Percentiles rank a stretch among this genome's conserved stretches.
These are phyloP conservation scores for Eustoma russellianum DNA, from an alignment of 257 asterid genomes.

Conservation along the genomic window DNA sequence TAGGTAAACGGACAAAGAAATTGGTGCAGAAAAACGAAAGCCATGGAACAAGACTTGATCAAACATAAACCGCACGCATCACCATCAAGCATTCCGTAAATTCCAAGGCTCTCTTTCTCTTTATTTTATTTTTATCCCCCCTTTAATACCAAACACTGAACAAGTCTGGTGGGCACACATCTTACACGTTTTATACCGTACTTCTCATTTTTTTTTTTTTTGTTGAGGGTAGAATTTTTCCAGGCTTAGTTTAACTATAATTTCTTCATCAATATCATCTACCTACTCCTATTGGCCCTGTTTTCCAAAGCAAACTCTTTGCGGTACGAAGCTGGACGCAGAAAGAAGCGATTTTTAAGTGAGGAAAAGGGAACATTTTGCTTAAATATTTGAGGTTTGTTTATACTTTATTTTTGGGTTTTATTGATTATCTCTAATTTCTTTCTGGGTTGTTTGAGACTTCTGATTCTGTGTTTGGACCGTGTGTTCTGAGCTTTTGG, in stretches of 20 bases:
- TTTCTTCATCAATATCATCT: neutral
- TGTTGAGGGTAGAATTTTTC: neutral
- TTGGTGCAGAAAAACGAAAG: constrained; percentile 1
- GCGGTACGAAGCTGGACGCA: neutral
- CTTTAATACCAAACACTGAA: constrained; percentile 11
- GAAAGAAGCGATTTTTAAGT: neutral
- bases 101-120: too few relatives aligned
- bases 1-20: neutral
- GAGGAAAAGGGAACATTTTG: neutral
- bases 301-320: too few relatives aligned
- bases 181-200: constrained; percentile 5
- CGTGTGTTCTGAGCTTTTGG: too few relatives aligned
- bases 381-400: constrained; percentile 6
- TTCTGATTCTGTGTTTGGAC: neutral
- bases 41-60: neutral
- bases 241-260: neutral
- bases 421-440: neutral
- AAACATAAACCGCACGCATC: neutral
- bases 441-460: neutral
- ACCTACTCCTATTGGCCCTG: too few relatives aligned
- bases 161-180: constrained; percentile 9
- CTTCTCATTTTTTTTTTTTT: constrained; percentile 3
- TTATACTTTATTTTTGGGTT: neutral
- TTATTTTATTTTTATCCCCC: too few relatives aligned
- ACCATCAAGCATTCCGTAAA: too few relatives aligned